Evolutionary conservation across 2,329 filamentous ascomycete genomes (phyloP).

Genomic region (Fusarium tjaetaba): DNA sequence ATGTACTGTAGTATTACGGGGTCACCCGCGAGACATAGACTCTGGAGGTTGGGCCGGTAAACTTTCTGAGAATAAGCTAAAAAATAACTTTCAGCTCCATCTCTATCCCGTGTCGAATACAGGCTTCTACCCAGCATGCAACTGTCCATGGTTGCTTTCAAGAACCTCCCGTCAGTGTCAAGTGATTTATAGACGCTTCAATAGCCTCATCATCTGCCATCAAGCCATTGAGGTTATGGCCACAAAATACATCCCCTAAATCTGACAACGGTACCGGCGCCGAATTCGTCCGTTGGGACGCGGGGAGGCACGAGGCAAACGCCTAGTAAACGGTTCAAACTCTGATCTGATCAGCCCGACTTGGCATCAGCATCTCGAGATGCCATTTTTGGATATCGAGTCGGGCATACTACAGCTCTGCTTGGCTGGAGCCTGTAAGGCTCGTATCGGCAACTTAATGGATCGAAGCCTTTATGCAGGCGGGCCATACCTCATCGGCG

Average conservation of each 20-base stretch:
- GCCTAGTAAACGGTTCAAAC: conserved; percentile 18
- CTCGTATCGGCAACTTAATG: conserved; percentile 33
- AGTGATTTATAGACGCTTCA: not conserved
- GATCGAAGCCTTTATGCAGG: conserved; percentile 24
- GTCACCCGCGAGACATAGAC: conserved; percentile 6
- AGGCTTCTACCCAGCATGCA: conserved; percentile 1
- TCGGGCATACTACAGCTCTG: conserved; percentile 5
- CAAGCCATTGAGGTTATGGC: not conserved
- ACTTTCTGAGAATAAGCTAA: conserved; percentile 2
- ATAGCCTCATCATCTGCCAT: not conserved
- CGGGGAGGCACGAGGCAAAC: conserved; percentile 10
- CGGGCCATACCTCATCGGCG: conserved; percentile 22
- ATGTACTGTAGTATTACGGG: not conserved
- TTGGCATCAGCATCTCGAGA: conserved; percentile 11
- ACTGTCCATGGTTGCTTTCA: not conserved
- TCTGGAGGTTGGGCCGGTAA: not conserved
- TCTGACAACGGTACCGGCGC: not conserved
- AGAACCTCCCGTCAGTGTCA: conserved; percentile 2
- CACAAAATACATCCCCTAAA: not conserved
- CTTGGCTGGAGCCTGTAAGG: conserved; percentile 21
- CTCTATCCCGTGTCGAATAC: not conserved
- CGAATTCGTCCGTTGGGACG: not conserved
- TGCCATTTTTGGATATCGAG: conserved; percentile 23
- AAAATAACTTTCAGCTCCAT: not conserved
- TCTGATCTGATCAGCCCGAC: conserved; percentile 22